These are phyloP conservation scores for Epichloe festucae DNA, from an alignment of 2,329 filamentous ascomycete species.

Conservation along the genomic window DNA sequence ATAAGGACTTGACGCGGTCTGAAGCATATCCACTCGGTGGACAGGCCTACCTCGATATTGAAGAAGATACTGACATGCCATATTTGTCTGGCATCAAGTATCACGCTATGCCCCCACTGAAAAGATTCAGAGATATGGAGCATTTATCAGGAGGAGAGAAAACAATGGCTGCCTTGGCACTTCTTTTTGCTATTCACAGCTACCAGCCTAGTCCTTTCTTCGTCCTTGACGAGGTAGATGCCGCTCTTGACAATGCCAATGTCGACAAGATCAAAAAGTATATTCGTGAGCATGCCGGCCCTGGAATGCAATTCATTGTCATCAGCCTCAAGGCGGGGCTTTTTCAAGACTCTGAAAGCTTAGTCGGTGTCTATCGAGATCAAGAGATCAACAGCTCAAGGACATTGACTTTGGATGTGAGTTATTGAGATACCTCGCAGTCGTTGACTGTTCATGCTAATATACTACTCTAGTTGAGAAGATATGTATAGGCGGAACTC, in stretches of 20 bases:
- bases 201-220: slow-evolving; percentile 96
- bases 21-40: slow-evolving; percentile 90
- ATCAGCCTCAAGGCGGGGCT: slow-evolving; percentile 91
- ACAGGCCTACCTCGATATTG: slow-evolving; percentile 74
- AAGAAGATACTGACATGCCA: slow-evolving; percentile 89
- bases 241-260: slow-evolving; percentile 95
- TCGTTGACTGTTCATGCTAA: slow-evolving; percentile 1
- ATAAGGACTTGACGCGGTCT: slow-evolving; percentile 87
- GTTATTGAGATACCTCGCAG: slow-evolving; percentile 23
- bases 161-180: slow-evolving; percentile 93
- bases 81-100: slow-evolving; percentile 96
- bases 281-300: slow-evolving; percentile 82
- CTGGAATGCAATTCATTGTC: slow-evolving; percentile 98
- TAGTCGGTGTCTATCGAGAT: slow-evolving; percentile 92
- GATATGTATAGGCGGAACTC: slow-evolving; percentile 17
- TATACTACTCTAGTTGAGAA: slow-evolving; percentile 16
- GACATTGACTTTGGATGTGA: slow-evolving; percentile 88
- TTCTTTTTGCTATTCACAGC: slow-evolving; percentile 91
- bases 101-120: slow-evolving; percentile 95
- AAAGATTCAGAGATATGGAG: slow-evolving; percentile 98
- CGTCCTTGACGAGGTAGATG: slow-evolving; percentile 94
- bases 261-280: slow-evolving; percentile 95
- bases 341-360: slow-evolving; percentile 90
- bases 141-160: slow-evolving; percentile 95
- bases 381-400: slow-evolving; percentile 87